Evolutionary conservation across 2,329 filamentous ascomycete genomes (phyloP).

Genomic region (Lasiodiplodia sp.): DNA sequence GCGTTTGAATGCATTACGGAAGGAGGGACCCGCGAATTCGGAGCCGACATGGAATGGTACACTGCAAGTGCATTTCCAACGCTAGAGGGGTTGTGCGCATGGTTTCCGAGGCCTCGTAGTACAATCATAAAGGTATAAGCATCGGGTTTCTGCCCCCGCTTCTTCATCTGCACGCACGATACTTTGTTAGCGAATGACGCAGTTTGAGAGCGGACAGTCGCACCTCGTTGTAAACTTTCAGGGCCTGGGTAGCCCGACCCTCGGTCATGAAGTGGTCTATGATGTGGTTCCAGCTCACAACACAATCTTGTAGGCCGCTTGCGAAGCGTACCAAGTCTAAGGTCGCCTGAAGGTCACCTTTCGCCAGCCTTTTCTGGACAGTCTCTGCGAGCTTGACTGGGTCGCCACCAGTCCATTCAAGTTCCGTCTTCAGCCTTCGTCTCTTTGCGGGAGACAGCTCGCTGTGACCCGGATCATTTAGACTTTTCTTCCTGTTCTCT

Average conservation of each 20-base stretch:
- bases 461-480: neutral
- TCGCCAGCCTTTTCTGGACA: slow-evolving; percentile 66
- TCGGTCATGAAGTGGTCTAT: slow-evolving; percentile 74
- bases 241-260: slow-evolving; percentile 66
- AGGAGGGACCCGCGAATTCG: slow-evolving; percentile 70
- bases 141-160: slow-evolving; percentile 81
- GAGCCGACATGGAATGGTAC: slow-evolving; percentile 76
- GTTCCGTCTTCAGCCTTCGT: slow-evolving; percentile 3
- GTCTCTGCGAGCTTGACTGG: slow-evolving; percentile 75
- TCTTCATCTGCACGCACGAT: slow-evolving; percentile 78
- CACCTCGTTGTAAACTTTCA: slow-evolving; percentile 91
- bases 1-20: slow-evolving; percentile 88
- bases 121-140: slow-evolving; percentile 84
- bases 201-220: slow-evolving; percentile 32
- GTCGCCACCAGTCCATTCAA: slow-evolving; percentile 60
- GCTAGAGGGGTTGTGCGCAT: slow-evolving; percentile 63
- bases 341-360: slow-evolving; percentile 71
- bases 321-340: slow-evolving; percentile 71
- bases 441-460: neutral
- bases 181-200: slow-evolving; percentile 28
- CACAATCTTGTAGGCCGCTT: slow-evolving; percentile 67
- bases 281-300: slow-evolving; percentile 88
- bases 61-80: slow-evolving; percentile 75
- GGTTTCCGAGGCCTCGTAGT: slow-evolving; percentile 74
- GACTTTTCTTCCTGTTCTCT: neutral